Evolutionary conservation across 2,329 filamentous ascomycete species (phyloP), one percentile per base, ranked within the genome.

Genomic region (Ustilaginoidea virens): DNA sequence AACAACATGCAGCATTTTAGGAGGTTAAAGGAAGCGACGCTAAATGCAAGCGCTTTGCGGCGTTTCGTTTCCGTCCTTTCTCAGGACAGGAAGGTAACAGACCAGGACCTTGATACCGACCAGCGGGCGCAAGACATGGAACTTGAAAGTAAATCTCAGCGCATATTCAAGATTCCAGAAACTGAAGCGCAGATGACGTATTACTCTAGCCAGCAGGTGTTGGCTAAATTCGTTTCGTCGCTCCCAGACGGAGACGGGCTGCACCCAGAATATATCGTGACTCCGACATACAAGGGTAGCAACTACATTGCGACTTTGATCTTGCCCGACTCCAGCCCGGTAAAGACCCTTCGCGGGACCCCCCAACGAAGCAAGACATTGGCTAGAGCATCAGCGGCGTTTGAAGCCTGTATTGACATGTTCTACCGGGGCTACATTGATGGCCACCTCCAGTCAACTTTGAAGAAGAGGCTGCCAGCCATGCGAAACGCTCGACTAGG

Each of bases 401-500:
- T 87, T 47, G 71, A 85, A 43, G 71, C 79, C 28, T 94, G 86
- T 44, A 48, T 83, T 2, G 48, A 72, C 36, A 61, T 98, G 11
- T 61, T 76, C 27, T 61, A 69, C 33, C 64, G 66, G 30, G 67
- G 68, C 2, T 72, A 77, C 34, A 60, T 98, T 5, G 71, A 94
- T 44, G 65, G 74, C 1, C 60, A 83, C 45, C 61, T 96, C 3
- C 66, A 81, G 31, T 81, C 90, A 0, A 69, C 67, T 0, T 80
- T 81, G 35, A 61, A 63, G 13, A 87, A 78, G 45, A 62, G 65
- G 22, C 60, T 90, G 0, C 86, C 83, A 4, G 64, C 60, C 0
- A 87, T 92, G 79, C 68, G 81, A n/a, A 94, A 94, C 48, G 85
- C 86, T 3, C 67, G 74, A 1, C 56, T 94, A 5, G 85, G 86